phyloP scores from a whole-genome alignment of 495 filamentous ascomycete genomes.

The Penicillium steckii region DNA sequence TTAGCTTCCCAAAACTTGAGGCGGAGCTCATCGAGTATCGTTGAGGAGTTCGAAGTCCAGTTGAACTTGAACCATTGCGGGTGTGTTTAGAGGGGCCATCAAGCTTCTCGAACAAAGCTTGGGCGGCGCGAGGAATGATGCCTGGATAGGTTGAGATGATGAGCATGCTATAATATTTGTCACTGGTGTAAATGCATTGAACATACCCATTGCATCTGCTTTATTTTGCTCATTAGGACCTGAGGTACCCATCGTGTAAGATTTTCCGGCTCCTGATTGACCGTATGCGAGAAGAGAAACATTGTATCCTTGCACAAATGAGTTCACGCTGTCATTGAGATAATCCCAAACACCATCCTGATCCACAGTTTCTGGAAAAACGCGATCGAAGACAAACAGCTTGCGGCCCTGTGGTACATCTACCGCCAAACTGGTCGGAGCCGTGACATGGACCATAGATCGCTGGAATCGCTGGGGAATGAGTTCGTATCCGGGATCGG shows the following conservation, averaged over 20 bases:
- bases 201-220: slow-evolving; percentile 71
- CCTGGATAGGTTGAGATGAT: slow-evolving; percentile 49
- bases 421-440: slow-evolving; percentile 78
- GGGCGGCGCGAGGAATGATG: slow-evolving; percentile 89
- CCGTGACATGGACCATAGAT: slow-evolving; percentile 86
- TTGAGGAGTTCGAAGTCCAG: slow-evolving; percentile 76
- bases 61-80: slow-evolving; percentile 58
- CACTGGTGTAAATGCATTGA: neutral
- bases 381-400: slow-evolving; percentile 92
- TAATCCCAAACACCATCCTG: slow-evolving; percentile 97
- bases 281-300: slow-evolving; percentile 97
- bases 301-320: slow-evolving; percentile 97
- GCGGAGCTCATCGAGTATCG: slow-evolving; percentile 71
- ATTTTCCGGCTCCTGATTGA: slow-evolving; percentile 99
- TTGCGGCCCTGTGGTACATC: slow-evolving; percentile 91
- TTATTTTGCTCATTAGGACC: slow-evolving; percentile 81
- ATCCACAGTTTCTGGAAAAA: slow-evolving; percentile 79
- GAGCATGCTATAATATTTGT: slow-evolving; percentile 4
- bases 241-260: slow-evolving; percentile 98
- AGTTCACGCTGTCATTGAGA: slow-evolving; percentile 81
- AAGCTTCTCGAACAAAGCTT: slow-evolving; percentile 84
- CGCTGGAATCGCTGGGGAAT: slow-evolving; percentile 94
- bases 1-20: slow-evolving; percentile 48
- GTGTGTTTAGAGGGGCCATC: slow-evolving; percentile 51
- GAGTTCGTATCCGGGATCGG: slow-evolving; percentile 89